Evolutionary conservation across 139 green algal species (phyloP), one percentile per base, ranked within the genome.

Genomic region (Chlamydomonas sphaeroides): DNA sequence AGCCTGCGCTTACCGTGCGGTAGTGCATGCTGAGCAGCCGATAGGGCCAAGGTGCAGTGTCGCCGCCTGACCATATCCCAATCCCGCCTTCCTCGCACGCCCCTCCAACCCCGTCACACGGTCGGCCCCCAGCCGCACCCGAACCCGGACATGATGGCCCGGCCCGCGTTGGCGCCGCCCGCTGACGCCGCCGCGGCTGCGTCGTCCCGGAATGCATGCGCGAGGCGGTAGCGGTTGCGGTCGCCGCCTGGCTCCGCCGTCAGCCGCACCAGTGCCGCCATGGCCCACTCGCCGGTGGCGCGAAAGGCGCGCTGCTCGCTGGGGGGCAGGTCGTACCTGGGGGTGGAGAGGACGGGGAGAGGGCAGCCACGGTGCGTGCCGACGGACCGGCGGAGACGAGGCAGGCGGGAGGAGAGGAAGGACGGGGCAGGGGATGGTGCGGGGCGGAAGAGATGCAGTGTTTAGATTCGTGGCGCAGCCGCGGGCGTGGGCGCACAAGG

Each of bases 181-280:
- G 59, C 59, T 3, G 74, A 57, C 20, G 41, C 59, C n/a, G 41
- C 74, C 25, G 72, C 72, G 21, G 72, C 48, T 4, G 56, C 32
- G 61, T 23, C 18, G 45, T 53, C 45, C 45, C 45, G 10, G 45
- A 53, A 53, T 10, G 45, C 45, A 14, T 36, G 23, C 5, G 76
- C 76, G 63, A 83, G 76, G 1, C 76, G 45, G 41, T 73, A 65
- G 33, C 62, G 42, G 76, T 83, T 83, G 14, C 59, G 59, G 11
- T 65, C 76, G 10, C 76, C 76, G 20, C 62, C 76, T 5, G 76
- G 76, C 62, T 83, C 62, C 15, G 76, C 42, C 41, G 80, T 88
- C 25, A 88, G 68, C 15, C 73, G 68, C 51, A 77, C 65, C 75
- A 88, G 68, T 33, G 84, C 84, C 8, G 84, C 84, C 75, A 88